These are phyloP conservation scores for Penicillium sp. DNA, from an alignment of 2,329 filamentous ascomycete species.

Conservation along the genomic window DNA sequence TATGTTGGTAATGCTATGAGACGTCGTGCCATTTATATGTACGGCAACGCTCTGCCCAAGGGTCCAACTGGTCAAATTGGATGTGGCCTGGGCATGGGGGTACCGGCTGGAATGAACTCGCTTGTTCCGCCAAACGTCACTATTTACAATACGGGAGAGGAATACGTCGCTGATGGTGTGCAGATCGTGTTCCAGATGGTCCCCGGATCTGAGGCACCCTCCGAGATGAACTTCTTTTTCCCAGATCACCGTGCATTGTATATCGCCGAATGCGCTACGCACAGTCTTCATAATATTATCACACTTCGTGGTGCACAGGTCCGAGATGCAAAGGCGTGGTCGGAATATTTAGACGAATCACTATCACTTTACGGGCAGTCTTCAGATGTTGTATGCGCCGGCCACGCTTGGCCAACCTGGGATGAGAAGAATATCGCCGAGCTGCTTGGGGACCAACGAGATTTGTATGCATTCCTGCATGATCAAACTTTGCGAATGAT, in stretches of 20 bases:
- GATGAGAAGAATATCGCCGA: conserved; percentile 29
- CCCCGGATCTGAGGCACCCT: conserved; percentile 48
- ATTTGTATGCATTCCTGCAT: conserved; percentile 47
- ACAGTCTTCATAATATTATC: conserved; percentile 48
- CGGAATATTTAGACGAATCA: conserved; percentile 45
- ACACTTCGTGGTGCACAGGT: conserved; percentile 49
- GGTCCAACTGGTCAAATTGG: conserved; percentile 42
- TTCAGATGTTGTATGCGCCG: conserved; percentile 42
- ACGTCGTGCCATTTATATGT: conserved; percentile 45
- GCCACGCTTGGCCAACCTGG: conserved; percentile 52
- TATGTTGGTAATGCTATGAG: conserved; percentile 46
- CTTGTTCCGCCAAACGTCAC: conserved; percentile 41
- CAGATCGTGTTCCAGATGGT: conserved; percentile 47
- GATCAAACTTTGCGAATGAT: conserved; percentile 47
- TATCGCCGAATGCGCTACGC: conserved; percentile 45
- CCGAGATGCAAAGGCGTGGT: conserved; percentile 48
- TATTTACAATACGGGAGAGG: conserved; percentile 39
- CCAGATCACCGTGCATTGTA: conserved; percentile 43
- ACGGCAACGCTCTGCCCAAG: conserved; percentile 37
- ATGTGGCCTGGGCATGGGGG: conserved; percentile 38
- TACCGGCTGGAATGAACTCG: conserved; percentile 34
- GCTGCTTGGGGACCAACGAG: conserved; percentile 41
- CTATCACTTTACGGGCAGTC: conserved; percentile 39
- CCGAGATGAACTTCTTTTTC: conserved; percentile 50
- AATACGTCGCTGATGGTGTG: conserved; percentile 40